phyloP scores from a whole-genome alignment of 768 basidiomycete species.

The Macrolepiota albuminosa region DNA sequence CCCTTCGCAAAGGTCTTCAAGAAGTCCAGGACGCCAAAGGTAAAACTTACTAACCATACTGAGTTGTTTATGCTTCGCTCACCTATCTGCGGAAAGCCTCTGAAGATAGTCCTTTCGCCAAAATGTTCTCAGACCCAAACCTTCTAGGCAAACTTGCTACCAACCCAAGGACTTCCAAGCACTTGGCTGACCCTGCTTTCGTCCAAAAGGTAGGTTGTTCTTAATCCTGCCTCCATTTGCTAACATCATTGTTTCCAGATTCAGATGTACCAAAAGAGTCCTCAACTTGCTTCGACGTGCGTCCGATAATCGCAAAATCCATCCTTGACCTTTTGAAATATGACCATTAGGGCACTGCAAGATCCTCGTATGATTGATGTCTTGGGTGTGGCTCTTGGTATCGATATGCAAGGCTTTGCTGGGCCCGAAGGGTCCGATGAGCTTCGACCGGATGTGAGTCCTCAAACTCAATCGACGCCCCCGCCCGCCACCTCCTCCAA shows the following conservation, averaged over 20 bases:
- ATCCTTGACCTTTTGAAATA: background rate
- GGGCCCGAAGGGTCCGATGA: conserved; percentile 84
- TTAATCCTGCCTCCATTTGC: background rate
- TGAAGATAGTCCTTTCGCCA: conserved; percentile 43
- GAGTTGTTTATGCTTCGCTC: background rate
- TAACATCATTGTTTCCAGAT: conserved; percentile 34
- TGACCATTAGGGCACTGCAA: conserved; percentile 43
- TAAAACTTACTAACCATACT: conserved; percentile 17
- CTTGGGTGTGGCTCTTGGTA: conserved; percentile 87
- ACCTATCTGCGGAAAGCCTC: conserved; percentile 6
- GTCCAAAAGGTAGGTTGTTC: conserved; percentile 50
- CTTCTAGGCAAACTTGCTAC: conserved; percentile 77
- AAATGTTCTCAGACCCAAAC: conserved; percentile 81
- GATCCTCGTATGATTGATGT: conserved; percentile 95
- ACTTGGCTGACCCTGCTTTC: conserved; percentile 81
- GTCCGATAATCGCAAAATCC: conserved; percentile 14
- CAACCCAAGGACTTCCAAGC: conserved; percentile 82
- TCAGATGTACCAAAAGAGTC: conserved; percentile 64
- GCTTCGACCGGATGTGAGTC: conserved; percentile 54
- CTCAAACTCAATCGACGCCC: conserved; percentile 29
- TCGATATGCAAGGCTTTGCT: conserved; percentile 85
- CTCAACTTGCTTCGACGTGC: conserved; percentile 55
- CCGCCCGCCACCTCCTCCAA: conserved; percentile 41
- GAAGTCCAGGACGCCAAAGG: conserved; percentile 87
- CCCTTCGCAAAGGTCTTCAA: conserved; percentile 80